Base-by-base conservation (phyloP, 345 rosid species). In the Euclidium syriacum region DNA sequence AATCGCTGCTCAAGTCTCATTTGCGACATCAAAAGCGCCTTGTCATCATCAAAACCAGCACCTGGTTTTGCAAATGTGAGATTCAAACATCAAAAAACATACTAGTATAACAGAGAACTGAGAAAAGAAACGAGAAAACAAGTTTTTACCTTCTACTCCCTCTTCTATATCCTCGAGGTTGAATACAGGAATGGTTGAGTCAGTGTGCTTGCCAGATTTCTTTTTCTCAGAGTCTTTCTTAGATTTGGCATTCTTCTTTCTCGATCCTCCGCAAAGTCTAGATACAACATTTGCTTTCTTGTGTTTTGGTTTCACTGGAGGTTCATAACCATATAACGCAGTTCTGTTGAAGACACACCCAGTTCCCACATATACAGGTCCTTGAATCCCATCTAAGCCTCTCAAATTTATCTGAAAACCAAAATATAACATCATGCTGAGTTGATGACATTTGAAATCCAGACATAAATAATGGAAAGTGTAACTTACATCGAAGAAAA, bases 371-470 rank as follows among this genome's bases (percentile, higher is more conserved):
- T 85, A 87, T 35, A 87, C 95, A 47, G 91, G 95, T 22, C 95
- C 95, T 80, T 87, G 95, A 76, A 87, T 80, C 41, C 95, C 95
- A 73, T 87, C 95, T 62, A 85, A 75, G 40, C 95, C 91, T 70
- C 91, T 83, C 84, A 87, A 78, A 72, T 87, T 87, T 40, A 87
- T 87, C 95, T 85, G 71, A 48, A 65, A 46, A 58, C 35, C 26
- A 52, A 19, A 44, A 44, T 19, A 8, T 41, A 32, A 9, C 11
- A 32, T 9, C 7, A 9, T 32, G 35, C 35, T 32, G 35, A 32
- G 35, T 32, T 32, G 35, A 32, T 32, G 11, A 32, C 11, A 32
- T 32, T 32, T 32, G 35, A 7, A 32, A 32, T 32, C 35, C 1
- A 18, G 24, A 17, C 17, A 10, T 43, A 20, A 8, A 7, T 32